Base-by-base conservation (phyloP, 2,329 filamentous ascomycete genomes). In the Penicillium glabrum region DNA sequence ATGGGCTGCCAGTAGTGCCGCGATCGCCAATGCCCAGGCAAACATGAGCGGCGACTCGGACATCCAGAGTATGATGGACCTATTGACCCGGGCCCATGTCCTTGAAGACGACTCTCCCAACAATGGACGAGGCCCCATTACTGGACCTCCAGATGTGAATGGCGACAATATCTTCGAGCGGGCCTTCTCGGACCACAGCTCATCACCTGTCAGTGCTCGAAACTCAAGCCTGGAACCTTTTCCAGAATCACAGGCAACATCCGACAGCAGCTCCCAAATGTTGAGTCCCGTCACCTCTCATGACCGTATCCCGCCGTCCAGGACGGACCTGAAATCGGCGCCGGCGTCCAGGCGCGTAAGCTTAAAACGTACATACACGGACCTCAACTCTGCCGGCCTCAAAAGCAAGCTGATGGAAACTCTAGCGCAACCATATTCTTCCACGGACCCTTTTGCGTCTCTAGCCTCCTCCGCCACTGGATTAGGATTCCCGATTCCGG, bases 331-430 rank as follows among this genome's bases (percentile, higher is more conserved):
- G 48, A 71, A 65, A 53, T 73, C 72, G 23, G 69, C 85, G 19
- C 84, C 86, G 27, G 61, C 76, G 16, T 84, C 85, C 54, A 80
- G 86, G 61, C 86, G 87, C 54, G 83, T 86, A 51, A 89, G 83
- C 59, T 76, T 97, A 61, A 96, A 93, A 76, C 86, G 93, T 68
- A 96, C 93, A 19, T 89, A 90, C 76, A 98, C 93, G 16, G 93
- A 98, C 73, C 85, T 90, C 23, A 84, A 85, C 51, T 84, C 89
- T 19, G 82, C 90, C 27, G 86, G 86, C 19, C 78, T 96, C 62
- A 90, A 96, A 73, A 88, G 89, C 67, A 93, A 89, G 75, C 85
- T 97, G 46, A 85, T 93, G 66, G 93, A 98, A 69, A 88, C 89
- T 50, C 81, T 97, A 74, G 87, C 91, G 24, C 88, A 93, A 71